Base-by-base conservation (phyloP, 1,139 yeast genomes). In the Yamadazyma jaroonii region DNA sequence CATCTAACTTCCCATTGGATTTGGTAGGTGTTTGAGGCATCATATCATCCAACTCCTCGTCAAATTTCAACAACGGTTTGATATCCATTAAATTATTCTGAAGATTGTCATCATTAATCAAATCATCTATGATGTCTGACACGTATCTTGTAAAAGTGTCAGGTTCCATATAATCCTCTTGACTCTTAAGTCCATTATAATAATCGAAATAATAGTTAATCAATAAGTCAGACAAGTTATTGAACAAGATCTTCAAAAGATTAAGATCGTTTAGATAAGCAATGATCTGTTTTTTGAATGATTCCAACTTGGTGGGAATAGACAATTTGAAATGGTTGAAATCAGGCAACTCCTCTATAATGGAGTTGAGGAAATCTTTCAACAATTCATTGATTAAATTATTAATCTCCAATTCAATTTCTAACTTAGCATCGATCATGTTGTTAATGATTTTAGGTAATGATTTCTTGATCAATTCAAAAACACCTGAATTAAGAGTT, bases 361-460 rank as follows among this genome's bases (percentile, higher is more conserved):
- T 61, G 3, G 50, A 46, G 35, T 62, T 61, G 7, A 70, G 54
- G 31, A 73, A 64, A 13, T 64, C 67, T 15, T 66, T 59, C 15
- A 77, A 64, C 38, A 87, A 80, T 20, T 74, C 79, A 44, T 81
- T 84, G 14, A 88, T 86, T 2, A 82, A 69, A 45, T 77, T 79
- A 46, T 90, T 74, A 45, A 90, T 68, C 48, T 84, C 90, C 13
- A 79, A 68, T 48, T 84, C 86, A 27, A 89, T 67, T 56, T 89
- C 97, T 34, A 61, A 71, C 47, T 87, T 79, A 15, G 96, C 95
- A 59, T 90, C 97, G 35, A 83, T 76, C 87, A 84, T 84, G 56
- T 86, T 84, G 50, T 81, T 83, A 9, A 86, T 84, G n/a, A 88
- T 87, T 45, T 77, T 80, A 0, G 97, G 97, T 2, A 83, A 86